Conservation (phyloP, 169 alveolate genomes). For the Babesia caballi region DNA sequence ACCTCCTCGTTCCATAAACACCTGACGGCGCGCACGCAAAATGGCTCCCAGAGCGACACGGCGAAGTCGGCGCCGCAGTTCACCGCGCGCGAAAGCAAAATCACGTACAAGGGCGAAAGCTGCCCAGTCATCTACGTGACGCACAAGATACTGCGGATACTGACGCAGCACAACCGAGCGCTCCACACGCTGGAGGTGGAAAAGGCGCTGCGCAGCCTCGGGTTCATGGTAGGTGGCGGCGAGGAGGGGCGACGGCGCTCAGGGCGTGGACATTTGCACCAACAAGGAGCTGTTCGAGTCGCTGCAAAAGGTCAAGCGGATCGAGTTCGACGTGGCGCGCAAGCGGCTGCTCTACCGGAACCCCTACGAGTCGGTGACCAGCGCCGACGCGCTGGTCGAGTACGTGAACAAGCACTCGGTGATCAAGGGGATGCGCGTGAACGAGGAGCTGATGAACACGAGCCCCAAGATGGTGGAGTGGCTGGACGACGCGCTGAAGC, state of each 20-base stretch:
- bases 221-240: conserved; percentile 43
- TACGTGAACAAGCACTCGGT: conserved; percentile 13
- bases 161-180: conserved; percentile 55
- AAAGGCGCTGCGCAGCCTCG: conserved; percentile 61
- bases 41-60: background rate
- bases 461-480: conserved; percentile 52
- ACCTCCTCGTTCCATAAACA: conserved; percentile 12
- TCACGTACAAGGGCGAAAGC: conserved; percentile 54
- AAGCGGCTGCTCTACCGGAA: conserved; percentile 54
- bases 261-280: conserved; percentile 69
- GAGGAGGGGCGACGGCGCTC: background rate
- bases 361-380: conserved; percentile 52
- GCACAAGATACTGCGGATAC: conserved; percentile 53
- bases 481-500: conserved; percentile 62
- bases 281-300: conserved; percentile 59
- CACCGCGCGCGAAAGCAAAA: conserved; percentile 21
- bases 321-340: conserved; percentile 52
- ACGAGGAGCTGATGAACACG: conserved; percentile 60
- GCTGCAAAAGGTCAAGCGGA: conserved; percentile 48
- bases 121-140: conserved; percentile 50
- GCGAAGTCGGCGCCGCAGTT: background rate
- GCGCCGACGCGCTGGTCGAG: conserved; percentile 36
- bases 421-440: conserved; percentile 56
- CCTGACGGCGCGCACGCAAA: conserved; percentile 1
- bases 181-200: conserved; percentile 62